Percentiles rank a stretch among this genome's conserved stretches.
These are phyloP conservation scores for Laetiporus sulphureus DNA, from an alignment of 1,284 basidiomycete species.

Conservation along the genomic window DNA sequence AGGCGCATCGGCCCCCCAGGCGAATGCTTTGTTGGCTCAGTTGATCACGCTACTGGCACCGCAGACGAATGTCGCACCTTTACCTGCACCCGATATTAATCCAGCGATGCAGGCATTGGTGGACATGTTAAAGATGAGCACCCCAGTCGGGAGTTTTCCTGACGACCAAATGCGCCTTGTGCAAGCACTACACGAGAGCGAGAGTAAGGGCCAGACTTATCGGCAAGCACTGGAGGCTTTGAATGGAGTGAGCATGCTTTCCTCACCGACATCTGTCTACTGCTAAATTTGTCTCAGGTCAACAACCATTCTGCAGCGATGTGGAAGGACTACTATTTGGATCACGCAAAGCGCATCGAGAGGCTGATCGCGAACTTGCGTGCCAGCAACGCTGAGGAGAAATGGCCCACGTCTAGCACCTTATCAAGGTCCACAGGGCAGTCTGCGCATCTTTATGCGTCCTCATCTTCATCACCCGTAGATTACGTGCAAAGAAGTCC, in stretches of 20 bases:
- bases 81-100: no score
- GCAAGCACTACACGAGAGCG: slow-evolving; percentile 32
- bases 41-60: no score
- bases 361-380: slow-evolving; percentile 30
- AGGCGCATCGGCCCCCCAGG: no score
- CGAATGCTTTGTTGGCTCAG: no score
- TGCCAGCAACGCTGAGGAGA: no score
- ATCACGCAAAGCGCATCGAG: slow-evolving; percentile 53
- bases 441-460: background rate
- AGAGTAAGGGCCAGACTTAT: slow-evolving; percentile 30
- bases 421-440: background rate
- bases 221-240: slow-evolving; percentile 36
- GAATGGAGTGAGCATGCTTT: slow-evolving; percentile 37
- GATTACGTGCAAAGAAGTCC: no score
- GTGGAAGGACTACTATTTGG: slow-evolving; percentile 72
- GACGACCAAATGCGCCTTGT: slow-evolving; percentile 51
- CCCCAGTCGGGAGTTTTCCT: slow-evolving; percentile 42
- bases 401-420: no score
- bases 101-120: no score
- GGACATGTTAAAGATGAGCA: slow-evolving; percentile 44
- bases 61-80: no score
- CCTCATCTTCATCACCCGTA: no score
- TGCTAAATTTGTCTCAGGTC: slow-evolving; percentile 32
- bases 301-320: slow-evolving; percentile 39
- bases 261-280: background rate